Evolutionary conservation across 2,329 filamentous ascomycete species (phyloP).

Genomic region (Colletotrichum sp.): DNA sequence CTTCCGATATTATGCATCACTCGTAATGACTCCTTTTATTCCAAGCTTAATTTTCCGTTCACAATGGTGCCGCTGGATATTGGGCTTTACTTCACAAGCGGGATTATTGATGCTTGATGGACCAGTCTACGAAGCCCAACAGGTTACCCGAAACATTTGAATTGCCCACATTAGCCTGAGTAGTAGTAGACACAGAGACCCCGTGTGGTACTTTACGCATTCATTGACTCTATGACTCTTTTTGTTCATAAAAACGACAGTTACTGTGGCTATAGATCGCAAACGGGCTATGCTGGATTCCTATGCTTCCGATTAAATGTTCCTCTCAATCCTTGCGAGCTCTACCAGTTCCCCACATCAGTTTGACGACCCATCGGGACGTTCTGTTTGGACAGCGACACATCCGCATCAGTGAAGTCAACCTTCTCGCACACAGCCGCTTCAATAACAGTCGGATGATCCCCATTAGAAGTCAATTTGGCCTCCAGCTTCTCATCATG

Average conservation of each 20-base stretch:
- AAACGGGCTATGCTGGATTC: background rate
- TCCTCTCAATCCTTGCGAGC: background rate
- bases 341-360: background rate
- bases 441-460: background rate
- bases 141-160: background rate
- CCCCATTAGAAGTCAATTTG: background rate
- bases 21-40: background rate
- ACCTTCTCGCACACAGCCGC: background rate
- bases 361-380: background rate
- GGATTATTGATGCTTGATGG: background rate
- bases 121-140: background rate
- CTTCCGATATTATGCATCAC: background rate
- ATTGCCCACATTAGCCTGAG: rapidly evolving
- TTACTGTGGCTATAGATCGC: background rate
- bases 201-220: background rate
- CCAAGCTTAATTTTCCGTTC: background rate
- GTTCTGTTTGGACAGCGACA: background rate
- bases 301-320: background rate
- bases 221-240: background rate
- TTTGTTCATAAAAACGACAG: background rate
- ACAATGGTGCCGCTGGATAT: background rate
- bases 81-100: background rate
- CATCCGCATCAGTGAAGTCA: background rate
- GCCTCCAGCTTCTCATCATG: background rate
- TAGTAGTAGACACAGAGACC: background rate